Base-by-base conservation (phyloP, 1,139 yeast genomes). In the Hyphopichia buzzinii region DNA sequence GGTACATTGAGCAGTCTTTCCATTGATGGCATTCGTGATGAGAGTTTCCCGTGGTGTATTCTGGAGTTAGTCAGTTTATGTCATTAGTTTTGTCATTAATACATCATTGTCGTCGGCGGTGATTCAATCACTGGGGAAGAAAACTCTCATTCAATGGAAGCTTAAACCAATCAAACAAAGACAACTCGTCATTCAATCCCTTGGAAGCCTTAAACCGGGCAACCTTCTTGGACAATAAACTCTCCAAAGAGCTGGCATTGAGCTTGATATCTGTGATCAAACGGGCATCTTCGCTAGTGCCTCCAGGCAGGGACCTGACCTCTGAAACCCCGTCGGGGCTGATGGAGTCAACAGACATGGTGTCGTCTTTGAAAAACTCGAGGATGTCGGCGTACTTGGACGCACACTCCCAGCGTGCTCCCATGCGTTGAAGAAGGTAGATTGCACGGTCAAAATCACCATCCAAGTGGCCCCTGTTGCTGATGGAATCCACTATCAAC, bases 151-250 rank as follows among this genome's bases (percentile, higher is more conserved):
- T 37, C 12, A 44, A 25, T 3, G 51, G 51, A 17, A 47, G 38
- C 31, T 46, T 47, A 33, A 47, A 47, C 51, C 51, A 47, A 32
- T 47, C 51, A 38, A 47, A 47, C 3, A 47, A 41, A 14, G 42
- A 39, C 23, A 46, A 34, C 26, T 40, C 46, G 21, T 47, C 46
- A 7, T 38, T 29, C 24, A 32, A 35, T 4, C 48, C 49, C 22
- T 40, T 44, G 1, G 45, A 37, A 10, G 30, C 34, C 25, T 45
- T 46, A 26, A 41, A 43, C 25, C 48, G 34, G 5, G 43, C 46
- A 2, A 47, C 47, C 21, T 44, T 46, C 27, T 43, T 43, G 11
- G 48, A 43, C 11, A 47, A 36, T 12, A 46, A 33, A 3, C 43
- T 30, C 29, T 47, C 50, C 35, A 47, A 43, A 8, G 48, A 39